Evolutionary conservation across 768 basidiomycete species (phyloP), one percentile per base, ranked within the genome.

Genomic region (Hemileccinum impolitum): DNA sequence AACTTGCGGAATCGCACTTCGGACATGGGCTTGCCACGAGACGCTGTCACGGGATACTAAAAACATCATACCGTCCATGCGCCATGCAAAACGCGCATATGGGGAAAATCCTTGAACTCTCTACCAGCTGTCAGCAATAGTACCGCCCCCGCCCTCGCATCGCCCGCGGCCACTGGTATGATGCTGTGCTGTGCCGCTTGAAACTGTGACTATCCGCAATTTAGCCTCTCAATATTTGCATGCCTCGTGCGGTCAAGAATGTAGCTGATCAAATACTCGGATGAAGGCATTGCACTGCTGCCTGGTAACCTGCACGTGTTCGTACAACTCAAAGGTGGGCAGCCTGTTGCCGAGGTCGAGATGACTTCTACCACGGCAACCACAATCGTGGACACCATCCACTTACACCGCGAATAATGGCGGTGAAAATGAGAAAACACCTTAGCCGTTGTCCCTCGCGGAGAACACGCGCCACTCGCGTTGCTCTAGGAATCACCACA

Each of bases 381-480:
- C 23, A 43, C 39, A 50, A 51, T 48, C 49, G 44, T 47, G 39
- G 46, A 46, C 35, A 2, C 44, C 51, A 34, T 50, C 41, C 51
- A 36, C 38, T 28, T 40, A 36, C 41, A 46, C 48, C 19, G 51
- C 62, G 39, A 51, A 47, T 36, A 32, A 53, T 48, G 51, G 41
- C 50, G 28, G 45, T 26, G 51, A 39, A 56, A 50, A 45, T 19
- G 47, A 23, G n/a, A 43, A 26, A 37, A 18, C 15, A 43, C 45
- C 34, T n/a, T 36, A 45, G 38, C 57, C 59, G 50, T 45, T 48
- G 50, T 46, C 49, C 67, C 65, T 60, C 58, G 63, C 56, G 67
- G 56, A 46, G 51, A 61, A 65, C 67, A 67, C 43, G 67, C 67
- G 37, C 42, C 25, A 43, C 43, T 66, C 61, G 63, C 65, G 39